phyloP scores from a whole-genome alignment of 441 rosid genomes.

The Erysimum cheiri region DNA sequence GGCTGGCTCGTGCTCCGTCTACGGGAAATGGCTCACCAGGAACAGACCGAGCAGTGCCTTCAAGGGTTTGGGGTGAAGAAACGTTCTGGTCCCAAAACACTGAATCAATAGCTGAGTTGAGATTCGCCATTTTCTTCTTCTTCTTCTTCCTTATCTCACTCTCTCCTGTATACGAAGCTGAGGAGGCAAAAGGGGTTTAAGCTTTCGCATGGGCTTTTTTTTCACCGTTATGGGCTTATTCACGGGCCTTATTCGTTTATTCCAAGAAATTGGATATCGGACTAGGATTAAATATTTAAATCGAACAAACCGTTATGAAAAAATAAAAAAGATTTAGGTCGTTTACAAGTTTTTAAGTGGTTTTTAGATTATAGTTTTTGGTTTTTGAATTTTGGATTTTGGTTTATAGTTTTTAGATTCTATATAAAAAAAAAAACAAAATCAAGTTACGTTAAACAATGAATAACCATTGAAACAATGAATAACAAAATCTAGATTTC shows the following conservation, averaged over 20 bases:
- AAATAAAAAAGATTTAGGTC: too few species aligned
- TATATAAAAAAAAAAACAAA: too few species aligned
- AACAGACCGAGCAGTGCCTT: constrained; percentile 67
- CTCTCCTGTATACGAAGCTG: constrained; percentile 11
- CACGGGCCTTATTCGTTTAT: not conserved
- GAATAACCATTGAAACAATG: too few species aligned
- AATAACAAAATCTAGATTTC: too few species aligned
- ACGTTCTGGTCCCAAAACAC: constrained; percentile 77
- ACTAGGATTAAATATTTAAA: not conserved
- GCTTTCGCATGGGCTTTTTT: constrained; percentile 27
- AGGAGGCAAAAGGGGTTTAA: constrained; percentile 31
- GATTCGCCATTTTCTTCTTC: constrained; percentile 61
- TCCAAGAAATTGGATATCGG: not conserved
- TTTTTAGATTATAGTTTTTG: too few species aligned
- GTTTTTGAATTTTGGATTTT: too few species aligned
- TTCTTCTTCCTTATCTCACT: constrained; percentile 39
- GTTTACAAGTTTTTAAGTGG: too few species aligned
- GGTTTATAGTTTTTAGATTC: too few species aligned
- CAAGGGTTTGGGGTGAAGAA: constrained; percentile 65
- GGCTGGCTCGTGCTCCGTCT: constrained; percentile 71
- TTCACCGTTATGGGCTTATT: not conserved
- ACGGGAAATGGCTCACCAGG: constrained; percentile 78
- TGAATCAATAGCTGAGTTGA: constrained; percentile 79
- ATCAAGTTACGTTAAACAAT: too few species aligned
- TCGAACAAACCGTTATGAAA: too few species aligned